These are phyloP conservation scores for Phialocephala subalpina DNA, from an alignment of 2,329 filamentous ascomycete genomes.

Conservation along the genomic window DNA sequence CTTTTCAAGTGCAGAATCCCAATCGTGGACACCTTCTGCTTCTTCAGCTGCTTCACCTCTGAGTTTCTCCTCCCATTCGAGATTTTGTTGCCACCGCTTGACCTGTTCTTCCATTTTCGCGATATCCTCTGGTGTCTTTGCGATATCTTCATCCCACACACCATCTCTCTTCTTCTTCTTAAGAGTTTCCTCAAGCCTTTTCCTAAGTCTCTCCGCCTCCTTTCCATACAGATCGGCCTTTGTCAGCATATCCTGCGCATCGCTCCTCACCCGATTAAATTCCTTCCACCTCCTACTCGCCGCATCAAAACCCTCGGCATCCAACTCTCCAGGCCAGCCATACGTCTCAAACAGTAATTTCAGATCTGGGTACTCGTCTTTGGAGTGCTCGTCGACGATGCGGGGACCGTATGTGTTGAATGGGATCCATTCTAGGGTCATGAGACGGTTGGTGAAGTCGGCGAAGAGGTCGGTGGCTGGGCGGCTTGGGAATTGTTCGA, in stretches of 20 bases:
- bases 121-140: slow-evolving; percentile 11
- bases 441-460: slow-evolving; percentile 20
- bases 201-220: neutral
- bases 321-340: slow-evolving; percentile 23
- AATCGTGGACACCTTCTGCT: neutral
- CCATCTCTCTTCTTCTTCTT: slow-evolving; percentile 1
- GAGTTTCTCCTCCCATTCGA: neutral
- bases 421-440: slow-evolving; percentile 29
- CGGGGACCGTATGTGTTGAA: neutral
- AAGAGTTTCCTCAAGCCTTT: neutral
- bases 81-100: neutral
- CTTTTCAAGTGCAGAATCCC: slow-evolving; percentile 12
- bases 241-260: slow-evolving; percentile 4
- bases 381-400: slow-evolving; percentile 4
- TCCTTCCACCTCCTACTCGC: slow-evolving; percentile 19
- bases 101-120: slow-evolving; percentile 13
- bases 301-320: slow-evolving; percentile 18
- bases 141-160: slow-evolving; percentile 15
- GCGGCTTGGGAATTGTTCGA: slow-evolving; percentile 17
- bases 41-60: neutral
- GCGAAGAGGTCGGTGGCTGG: slow-evolving; percentile 22
- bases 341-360: slow-evolving; percentile 22
- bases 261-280: slow-evolving; percentile 13
- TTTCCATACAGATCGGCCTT: neutral
- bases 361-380: neutral